phyloP scores from a whole-genome alignment of 2,329 filamentous ascomycete species.

The Trichocomaceae sp. region DNA sequence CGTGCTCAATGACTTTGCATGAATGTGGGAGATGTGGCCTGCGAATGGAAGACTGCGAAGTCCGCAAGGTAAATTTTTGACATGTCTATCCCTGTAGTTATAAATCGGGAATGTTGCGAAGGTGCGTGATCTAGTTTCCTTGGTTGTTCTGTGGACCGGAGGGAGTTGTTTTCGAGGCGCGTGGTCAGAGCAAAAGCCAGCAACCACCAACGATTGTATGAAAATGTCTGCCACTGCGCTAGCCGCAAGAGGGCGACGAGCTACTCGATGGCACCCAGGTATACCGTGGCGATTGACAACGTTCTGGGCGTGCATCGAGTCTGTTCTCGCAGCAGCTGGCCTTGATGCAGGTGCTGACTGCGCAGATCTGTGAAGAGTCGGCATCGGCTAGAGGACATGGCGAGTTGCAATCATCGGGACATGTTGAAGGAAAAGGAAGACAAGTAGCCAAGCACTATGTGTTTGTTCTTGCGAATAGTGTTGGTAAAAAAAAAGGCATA shows the following conservation, averaged over 20 bases:
- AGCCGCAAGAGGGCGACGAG: conserved; percentile 21
- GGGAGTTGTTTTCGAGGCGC: conserved; percentile 22
- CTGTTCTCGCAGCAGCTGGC: conserved; percentile 18
- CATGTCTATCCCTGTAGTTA: background rate
- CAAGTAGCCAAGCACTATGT: background rate
- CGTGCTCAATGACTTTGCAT: conserved; percentile 8
- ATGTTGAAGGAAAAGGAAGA: conserved; percentile 13
- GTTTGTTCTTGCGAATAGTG: background rate
- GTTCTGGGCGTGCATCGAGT: conserved; percentile 1
- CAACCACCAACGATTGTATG: conserved; percentile 48
- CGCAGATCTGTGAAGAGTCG: conserved; percentile 51
- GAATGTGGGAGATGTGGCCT: background rate
- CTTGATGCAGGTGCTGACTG: conserved; percentile 45
- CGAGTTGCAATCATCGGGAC: conserved; percentile 40
- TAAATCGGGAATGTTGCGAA: background rate
- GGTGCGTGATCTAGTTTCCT: background rate
- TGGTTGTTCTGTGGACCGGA: background rate
- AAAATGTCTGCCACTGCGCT: conserved; percentile 47
- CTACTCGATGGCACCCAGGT: background rate
- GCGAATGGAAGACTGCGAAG: background rate
- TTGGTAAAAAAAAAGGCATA: background rate
- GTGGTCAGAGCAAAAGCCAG: conserved; percentile 47
- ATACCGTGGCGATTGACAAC: background rate
- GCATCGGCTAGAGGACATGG: conserved; percentile 60
- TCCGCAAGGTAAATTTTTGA: background rate